Evolutionary conservation across 768 basidiomycete species (phyloP), one percentile per base, ranked within the genome.

Genomic region (Omphalotus guepiniiformis): DNA sequence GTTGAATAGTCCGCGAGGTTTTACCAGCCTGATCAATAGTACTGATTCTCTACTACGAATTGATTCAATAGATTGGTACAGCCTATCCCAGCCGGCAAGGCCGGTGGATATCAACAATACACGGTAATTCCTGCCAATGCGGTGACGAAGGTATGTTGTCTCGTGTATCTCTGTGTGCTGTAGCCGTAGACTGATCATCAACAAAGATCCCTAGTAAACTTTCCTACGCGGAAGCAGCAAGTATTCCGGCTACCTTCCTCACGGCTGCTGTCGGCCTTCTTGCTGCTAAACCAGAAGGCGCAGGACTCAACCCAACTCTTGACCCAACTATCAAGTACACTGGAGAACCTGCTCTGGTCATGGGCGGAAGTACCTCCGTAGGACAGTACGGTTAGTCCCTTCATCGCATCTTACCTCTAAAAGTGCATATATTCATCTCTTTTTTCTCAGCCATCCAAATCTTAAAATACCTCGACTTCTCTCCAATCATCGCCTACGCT

Each of bases 211-310:
- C 79, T 1, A 56, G 62, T 3, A 67, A 64, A 26, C 28, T 76
- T 35, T 67, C 73, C 1, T 76, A 73, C 52, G 78, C 78, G 5
- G 63, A 75, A 49, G 78, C 72, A 1, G 52, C 74, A 0, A 71
- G 77, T 2, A 55, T 82, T 12, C 76, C 79, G 6, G 59, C 74
- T 2, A 75, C 65, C 1, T 52, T 80, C 15, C 65, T 70, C 8
- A 73, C 75, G 15, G 75, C 76, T 11, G 73, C 72, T 29, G 61
- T 72, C 16, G 78, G 74, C 2, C 51, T 82, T n/a, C 80, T 76
- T 58, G 66, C 58, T 26, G 55, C 48, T 42, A 60, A 32, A 15
- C 63, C 67, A 0, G 59, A 69, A 49, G 75, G 76, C 34, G 58
- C 69, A 3, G 72, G 68, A 39, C 61, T 79, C 42, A 55, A 61